These are phyloP conservation scores for Pseudogymnoascus sp. DNA, from an alignment of 2,329 filamentous ascomycete genomes.

Conservation along the genomic window DNA sequence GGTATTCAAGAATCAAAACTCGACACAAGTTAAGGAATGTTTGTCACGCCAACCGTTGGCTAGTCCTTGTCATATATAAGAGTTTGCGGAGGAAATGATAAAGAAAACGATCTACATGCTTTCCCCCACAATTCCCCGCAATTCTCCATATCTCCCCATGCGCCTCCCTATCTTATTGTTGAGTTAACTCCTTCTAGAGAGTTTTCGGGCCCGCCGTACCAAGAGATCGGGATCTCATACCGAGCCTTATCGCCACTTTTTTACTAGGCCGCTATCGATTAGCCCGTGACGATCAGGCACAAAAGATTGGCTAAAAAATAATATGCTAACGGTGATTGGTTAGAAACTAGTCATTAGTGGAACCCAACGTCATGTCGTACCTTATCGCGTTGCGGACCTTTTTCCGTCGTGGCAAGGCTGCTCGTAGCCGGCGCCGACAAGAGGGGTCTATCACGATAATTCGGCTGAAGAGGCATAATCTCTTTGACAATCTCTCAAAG, in stretches of 20 bases:
- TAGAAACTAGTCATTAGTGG: not conserved
- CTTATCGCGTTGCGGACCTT: not conserved
- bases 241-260: not conserved
- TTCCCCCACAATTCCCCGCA: conserved; percentile 6
- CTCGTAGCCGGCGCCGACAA: not conserved
- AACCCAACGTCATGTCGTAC: not conserved
- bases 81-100: conserved; percentile 8
- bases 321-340: not conserved
- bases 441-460: not conserved
- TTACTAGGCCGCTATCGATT: not conserved
- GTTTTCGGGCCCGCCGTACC: not conserved
- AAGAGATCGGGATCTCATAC: conserved; percentile 5
- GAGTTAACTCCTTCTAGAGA: not conserved
- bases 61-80: conserved; percentile 4
- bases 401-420: conserved; percentile 3
- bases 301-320: not conserved
- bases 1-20: not conserved
- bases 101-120: not conserved
- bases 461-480: not conserved
- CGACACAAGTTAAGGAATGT: not conserved
- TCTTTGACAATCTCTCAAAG: not conserved
- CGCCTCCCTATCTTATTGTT: not conserved
- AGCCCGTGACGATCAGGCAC: not conserved
- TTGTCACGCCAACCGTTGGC: not conserved
- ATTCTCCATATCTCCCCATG: not conserved